Percentiles rank a stretch among this genome's conserved stretches.
Conservation (phyloP, 1,284 basidiomycete genomes). For the Rhodotorula sp. region DNA sequence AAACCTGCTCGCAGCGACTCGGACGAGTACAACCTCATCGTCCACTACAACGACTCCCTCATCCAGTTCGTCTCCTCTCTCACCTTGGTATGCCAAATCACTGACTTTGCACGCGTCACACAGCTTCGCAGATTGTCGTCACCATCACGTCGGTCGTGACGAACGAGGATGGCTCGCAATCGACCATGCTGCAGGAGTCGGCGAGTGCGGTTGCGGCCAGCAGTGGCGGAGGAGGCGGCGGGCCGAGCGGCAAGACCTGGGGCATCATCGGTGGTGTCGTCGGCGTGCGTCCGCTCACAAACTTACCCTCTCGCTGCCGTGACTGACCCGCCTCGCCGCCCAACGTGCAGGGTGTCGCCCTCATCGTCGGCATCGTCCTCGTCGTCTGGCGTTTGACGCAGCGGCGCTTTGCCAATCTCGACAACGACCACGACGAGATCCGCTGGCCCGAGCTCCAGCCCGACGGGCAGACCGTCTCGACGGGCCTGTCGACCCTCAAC, state of each 20-base stretch:
- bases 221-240: slow-evolving; percentile 3
- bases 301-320: too few species aligned
- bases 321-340: background rate
- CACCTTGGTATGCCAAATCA: rapidly evolving
- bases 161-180: slow-evolving; percentile 35
- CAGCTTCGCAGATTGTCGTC: slow-evolving; percentile 27
- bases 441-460: slow-evolving; percentile 46
- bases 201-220: slow-evolving; percentile 24
- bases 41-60: slow-evolving; percentile 3
- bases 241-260: slow-evolving; percentile 41
- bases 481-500: slow-evolving; percentile 38
- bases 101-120: too few species aligned
- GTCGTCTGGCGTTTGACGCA: slow-evolving; percentile 43
- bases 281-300: slow-evolving; percentile 25
- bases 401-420: slow-evolving; percentile 43
- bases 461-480: slow-evolving; percentile 32
- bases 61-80: background rate
- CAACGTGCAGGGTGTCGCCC: slow-evolving; percentile 35
- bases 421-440: slow-evolving; percentile 41
- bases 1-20: background rate
- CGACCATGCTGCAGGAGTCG: slow-evolving; percentile 26
- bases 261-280: slow-evolving; percentile 45
- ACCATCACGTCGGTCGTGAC: slow-evolving; percentile 38
- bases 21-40: background rate
- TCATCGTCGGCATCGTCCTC: slow-evolving; percentile 38